Evolutionary conservation across 495 filamentous ascomycete species (phyloP).

Genomic region (Lineolata rhizophorae): DNA sequence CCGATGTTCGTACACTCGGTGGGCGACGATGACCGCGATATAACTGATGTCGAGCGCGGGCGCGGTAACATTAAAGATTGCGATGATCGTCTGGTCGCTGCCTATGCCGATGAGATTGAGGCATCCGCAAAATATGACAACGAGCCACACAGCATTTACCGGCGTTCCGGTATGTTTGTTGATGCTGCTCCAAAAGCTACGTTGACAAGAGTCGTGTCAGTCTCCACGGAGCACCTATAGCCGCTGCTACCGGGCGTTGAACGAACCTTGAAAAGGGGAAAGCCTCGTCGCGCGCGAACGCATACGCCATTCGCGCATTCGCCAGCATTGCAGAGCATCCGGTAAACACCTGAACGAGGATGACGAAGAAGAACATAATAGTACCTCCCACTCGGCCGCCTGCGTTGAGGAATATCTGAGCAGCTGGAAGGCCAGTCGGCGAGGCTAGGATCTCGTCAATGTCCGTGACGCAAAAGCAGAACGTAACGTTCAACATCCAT

Average conservation of each 20-base stretch:
- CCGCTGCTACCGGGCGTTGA: too few species aligned
- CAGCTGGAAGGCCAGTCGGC: constrained; percentile 43
- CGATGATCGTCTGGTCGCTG: constrained; percentile 39
- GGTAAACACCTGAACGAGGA: constrained; percentile 51
- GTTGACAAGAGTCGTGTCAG: constrained; percentile 1
- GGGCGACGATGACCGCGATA: constrained; percentile 43
- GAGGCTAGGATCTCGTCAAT: constrained; percentile 36
- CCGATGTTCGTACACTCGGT: constrained; percentile 32
- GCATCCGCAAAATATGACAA: constrained; percentile 36
- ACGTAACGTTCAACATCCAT: constrained; percentile 41
- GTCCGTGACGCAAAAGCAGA: constrained; percentile 48
- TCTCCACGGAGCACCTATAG: too few species aligned
- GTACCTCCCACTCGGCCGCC: constrained; percentile 37
- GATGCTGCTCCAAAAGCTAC: constrained; percentile 32
- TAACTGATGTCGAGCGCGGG: constrained; percentile 50
- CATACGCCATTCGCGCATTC: constrained; percentile 51
- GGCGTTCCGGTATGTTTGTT: constrained; percentile 38
- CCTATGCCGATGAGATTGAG: constrained; percentile 50
- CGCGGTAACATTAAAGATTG: constrained; percentile 51
- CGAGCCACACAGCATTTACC: constrained; percentile 49
- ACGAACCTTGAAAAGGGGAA: constrained; percentile 40
- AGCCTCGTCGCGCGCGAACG: constrained; percentile 47
- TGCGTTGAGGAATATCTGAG: constrained; percentile 51
- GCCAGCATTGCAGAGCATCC: constrained; percentile 50
- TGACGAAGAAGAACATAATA: constrained; percentile 46